Evolutionary conservation across 306 rosid species (phyloP), one percentile per base, ranked within the genome.

Genomic region (Cucumis cinereus): DNA sequence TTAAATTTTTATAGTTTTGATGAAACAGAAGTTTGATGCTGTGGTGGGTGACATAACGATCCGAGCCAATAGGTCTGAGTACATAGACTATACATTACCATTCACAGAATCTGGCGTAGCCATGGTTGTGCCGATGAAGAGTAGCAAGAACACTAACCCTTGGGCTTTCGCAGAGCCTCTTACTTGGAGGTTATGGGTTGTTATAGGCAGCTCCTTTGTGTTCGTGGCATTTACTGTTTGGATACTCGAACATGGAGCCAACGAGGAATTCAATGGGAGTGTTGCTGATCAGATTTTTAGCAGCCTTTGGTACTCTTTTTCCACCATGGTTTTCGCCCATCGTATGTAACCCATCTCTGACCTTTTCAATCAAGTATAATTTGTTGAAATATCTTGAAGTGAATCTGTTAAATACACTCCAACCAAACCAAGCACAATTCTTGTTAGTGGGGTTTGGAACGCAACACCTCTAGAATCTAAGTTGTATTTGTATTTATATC

Each of bases 241-340:
- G 88, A 76, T 82, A 50, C 82, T 88, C 13, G 87, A 84, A 55
- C 92, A 86, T 58, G 75, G 83, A 24, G 61, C 79, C 6, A 88
- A 88, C 3, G 57, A 82, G 5, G 81, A 82, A 1, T 86, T 84
- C 24, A 61, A 80, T 0, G 90, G 88, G 16, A 50, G 80, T 50
- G 77, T 63, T 1, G n/a, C 62, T 0, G 49, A 81, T 50, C 88
- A 81, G 62, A 14, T 88, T 17, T 80, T 83, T 33, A 84, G 82
- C 7, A 84, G 88, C 60, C 57, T 90, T 5, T 88, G 92, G 92
- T 92, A 83, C 52, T 86, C 93, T 3, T 88, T 92, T 81, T 92
- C 97, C 7, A 87, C 80, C 75, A 79, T 92, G 87, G 89, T 88
- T 40, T 92, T 79, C 68, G 77, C 91, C 6, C 86, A 89, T 1